A percentile compares a stretch with the other conserved stretches of the same genome.
These are phyloP conservation scores for Pichia cabralensis DNA, from an alignment of 805 yeast species.

Conservation along the genomic window DNA sequence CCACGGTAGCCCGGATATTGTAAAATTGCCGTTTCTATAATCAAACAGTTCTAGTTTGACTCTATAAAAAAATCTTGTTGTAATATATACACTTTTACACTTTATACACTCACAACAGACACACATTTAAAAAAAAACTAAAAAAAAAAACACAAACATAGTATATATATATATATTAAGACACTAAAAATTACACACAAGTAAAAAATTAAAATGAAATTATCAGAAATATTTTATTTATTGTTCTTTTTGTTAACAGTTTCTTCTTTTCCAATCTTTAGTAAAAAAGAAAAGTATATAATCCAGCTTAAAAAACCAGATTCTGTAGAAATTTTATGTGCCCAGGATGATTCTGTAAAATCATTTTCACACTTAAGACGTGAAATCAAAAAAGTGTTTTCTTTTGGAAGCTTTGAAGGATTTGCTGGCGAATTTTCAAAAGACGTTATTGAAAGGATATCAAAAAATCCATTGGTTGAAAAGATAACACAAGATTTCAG, in stretches of 20 bases:
- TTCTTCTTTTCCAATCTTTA: conserved; percentile 6
- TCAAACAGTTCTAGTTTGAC: too few relatives aligned
- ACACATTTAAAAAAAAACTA: too few relatives aligned
- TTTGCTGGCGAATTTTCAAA: conserved; percentile 53
- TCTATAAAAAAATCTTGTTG: too few relatives aligned
- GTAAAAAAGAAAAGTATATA: conserved; percentile 27
- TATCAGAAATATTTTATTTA: not conserved
- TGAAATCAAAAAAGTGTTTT: conserved; percentile 40
- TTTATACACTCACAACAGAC: too few relatives aligned
- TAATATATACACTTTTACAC: too few relatives aligned
- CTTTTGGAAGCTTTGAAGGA: conserved; percentile 65
- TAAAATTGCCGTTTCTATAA: too few relatives aligned
- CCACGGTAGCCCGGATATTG: too few relatives aligned
- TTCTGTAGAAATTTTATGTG: conserved; percentile 38
- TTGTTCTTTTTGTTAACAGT: conserved; percentile 1
- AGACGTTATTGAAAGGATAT: conserved; percentile 37
- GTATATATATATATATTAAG: too few relatives aligned
- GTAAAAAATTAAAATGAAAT: conserved; percentile 1
- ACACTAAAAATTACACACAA: too few relatives aligned
- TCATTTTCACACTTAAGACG: conserved; percentile 34
- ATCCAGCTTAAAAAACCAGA: conserved; percentile 42
- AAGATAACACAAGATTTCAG: conserved; percentile 59
- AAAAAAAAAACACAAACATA: too few relatives aligned
- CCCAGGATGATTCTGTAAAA: conserved; percentile 29
- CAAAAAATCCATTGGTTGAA: conserved; percentile 51